These are phyloP conservation scores for Mucor mucedo DNA, from an alignment of 371 early-diverging fungal species.

Conservation along the genomic window DNA sequence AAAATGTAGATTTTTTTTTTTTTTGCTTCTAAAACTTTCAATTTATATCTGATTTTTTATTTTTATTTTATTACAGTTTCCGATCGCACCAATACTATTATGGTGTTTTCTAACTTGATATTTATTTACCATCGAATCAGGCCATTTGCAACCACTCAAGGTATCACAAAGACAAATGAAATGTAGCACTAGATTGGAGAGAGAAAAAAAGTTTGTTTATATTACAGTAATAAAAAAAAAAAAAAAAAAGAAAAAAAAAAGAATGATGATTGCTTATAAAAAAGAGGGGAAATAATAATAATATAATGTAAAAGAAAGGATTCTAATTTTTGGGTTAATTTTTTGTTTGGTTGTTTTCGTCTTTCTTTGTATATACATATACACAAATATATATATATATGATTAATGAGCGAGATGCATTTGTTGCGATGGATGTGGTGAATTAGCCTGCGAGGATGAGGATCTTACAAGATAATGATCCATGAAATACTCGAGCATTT, in stretches of 20 bases:
- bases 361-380: not conserved
- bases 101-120: too few relatives aligned
- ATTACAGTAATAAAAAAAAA: not conserved
- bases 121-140: too few relatives aligned
- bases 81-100: too few relatives aligned
- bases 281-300: not conserved
- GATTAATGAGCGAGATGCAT: slow-evolving; percentile 10
- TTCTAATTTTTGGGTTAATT: not conserved
- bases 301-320: not conserved
- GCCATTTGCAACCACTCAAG: too few relatives aligned
- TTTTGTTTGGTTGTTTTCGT: not conserved
- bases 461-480: slow-evolving; percentile 32
- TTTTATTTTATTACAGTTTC: too few relatives aligned
- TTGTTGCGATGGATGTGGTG: slow-evolving; percentile 30
- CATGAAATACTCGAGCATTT: slow-evolving; percentile 40
- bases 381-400: not conserved
- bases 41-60: not conserved
- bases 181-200: not conserved
- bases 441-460: slow-evolving; percentile 23
- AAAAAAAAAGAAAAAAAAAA: not conserved
- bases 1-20: not conserved
- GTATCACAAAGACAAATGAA: too few relatives aligned
- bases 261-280: not conserved
- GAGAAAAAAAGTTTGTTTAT: not conserved
- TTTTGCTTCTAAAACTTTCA: not conserved